Conservation (phyloP, 176 grass and related monocot species). For the Carex cristatella region DNA sequence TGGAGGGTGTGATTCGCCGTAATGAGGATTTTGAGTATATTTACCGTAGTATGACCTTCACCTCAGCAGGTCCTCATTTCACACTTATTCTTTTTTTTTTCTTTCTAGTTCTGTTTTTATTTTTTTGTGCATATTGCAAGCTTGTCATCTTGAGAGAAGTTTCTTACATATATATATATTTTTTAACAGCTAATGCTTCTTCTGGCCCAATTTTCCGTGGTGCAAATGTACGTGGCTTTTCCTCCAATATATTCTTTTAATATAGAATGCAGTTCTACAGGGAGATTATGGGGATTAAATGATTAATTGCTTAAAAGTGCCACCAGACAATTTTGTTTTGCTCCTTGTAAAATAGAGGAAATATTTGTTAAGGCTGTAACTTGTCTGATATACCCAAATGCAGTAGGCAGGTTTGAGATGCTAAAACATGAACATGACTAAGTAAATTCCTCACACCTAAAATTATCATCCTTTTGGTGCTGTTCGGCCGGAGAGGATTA, state of each 20-base stretch:
- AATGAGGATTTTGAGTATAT: slow-evolving; percentile 96
- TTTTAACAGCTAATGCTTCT: slow-evolving; percentile 45
- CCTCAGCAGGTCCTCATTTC: slow-evolving; percentile 44
- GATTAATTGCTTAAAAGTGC: not conserved
- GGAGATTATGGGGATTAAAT: not conserved
- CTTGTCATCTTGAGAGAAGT: not conserved
- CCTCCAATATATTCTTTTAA: slow-evolving; percentile 21
- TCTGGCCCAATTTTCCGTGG: slow-evolving; percentile 43
- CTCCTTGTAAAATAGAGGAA: not conserved
- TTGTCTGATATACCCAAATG: not conserved
- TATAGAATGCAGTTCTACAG: not conserved
- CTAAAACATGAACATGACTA: not conserved
- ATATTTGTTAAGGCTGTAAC: not conserved
- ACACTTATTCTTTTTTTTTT: not conserved
- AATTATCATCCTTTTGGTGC: not conserved
- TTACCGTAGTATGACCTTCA: slow-evolving; percentile 74
- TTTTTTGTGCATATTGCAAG: not conserved
- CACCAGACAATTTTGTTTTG: not conserved
- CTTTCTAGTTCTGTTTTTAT: slow-evolving; percentile 16
- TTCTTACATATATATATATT: not conserved
- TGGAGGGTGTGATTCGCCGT: slow-evolving; percentile 73
- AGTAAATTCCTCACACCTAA: not conserved
- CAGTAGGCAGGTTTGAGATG: not conserved
- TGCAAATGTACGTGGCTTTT: slow-evolving; percentile 65
- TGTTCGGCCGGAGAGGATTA: no score